Percentiles rank a stretch among this genome's conserved stretches.
These are phyloP conservation scores for Teunomyces funiuensis DNA, from an alignment of 805 yeast species.

Conservation along the genomic window DNA sequence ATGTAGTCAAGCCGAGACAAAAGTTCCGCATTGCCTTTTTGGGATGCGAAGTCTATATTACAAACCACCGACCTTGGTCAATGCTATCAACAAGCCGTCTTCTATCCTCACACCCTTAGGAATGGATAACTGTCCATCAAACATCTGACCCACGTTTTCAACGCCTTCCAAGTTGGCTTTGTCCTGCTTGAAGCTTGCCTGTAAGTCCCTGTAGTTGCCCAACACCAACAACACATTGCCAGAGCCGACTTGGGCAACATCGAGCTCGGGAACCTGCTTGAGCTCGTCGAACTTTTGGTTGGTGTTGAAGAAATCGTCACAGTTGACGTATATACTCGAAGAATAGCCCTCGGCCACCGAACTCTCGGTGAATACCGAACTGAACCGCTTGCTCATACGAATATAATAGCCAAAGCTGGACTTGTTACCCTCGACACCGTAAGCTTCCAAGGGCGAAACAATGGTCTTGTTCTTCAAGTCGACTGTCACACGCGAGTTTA, in stretches of 20 bases:
- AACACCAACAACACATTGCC: conserved; percentile 53
- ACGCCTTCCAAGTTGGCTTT: conserved; percentile 52
- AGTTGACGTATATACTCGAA: conserved; percentile 60
- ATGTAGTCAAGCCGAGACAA: no score
- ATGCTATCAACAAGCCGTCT: conserved; percentile 64
- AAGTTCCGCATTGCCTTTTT: no score
- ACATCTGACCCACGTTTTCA: conserved; percentile 56
- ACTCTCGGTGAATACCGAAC: conserved; percentile 69
- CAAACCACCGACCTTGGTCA: conserved; percentile 35
- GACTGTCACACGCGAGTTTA: conserved; percentile 78
- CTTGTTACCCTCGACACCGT: conserved; percentile 60
- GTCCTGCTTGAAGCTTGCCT: conserved; percentile 53
- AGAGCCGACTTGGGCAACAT: conserved; percentile 11
- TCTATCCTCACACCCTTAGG: conserved; percentile 63
- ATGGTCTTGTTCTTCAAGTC: conserved; percentile 60
- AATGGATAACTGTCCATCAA: conserved; percentile 60
- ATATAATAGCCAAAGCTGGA: conserved; percentile 73
- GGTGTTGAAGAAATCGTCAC: conserved; percentile 59
- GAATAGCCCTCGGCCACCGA: conserved; percentile 62
- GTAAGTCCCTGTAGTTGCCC: conserved; percentile 62
- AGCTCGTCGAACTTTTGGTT: conserved; percentile 21
- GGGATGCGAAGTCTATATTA: background rate
- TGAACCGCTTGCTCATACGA: conserved; percentile 60
- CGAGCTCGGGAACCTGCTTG: conserved; percentile 13
- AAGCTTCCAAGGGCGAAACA: conserved; percentile 71